Evolutionary conservation across 2,329 filamentous ascomycete genomes (phyloP).

Genomic region (Apiospora phragmitis): DNA sequence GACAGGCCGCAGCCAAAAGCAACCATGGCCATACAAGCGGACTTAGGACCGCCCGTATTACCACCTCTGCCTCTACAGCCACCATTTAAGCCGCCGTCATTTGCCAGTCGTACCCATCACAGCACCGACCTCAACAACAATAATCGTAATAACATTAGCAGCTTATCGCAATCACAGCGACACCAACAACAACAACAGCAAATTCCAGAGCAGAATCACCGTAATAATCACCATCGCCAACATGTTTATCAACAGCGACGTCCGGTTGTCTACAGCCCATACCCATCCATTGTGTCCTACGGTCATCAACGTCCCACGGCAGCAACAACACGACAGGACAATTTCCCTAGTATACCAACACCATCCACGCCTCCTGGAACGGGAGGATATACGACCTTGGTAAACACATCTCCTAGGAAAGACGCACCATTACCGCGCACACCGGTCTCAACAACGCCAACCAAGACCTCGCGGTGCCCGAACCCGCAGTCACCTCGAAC

Average conservation of each 20-base stretch:
- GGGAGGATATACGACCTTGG: neutral
- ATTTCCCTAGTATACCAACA: neutral
- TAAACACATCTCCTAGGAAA: neutral
- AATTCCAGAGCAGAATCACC: neutral
- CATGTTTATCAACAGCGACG: slow-evolving; percentile 1
- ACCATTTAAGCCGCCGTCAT: neutral
- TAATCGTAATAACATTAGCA: neutral
- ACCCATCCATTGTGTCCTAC: neutral
- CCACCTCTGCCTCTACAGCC: neutral
- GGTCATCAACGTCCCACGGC: neutral
- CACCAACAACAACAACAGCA: neutral
- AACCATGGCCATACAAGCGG: slow-evolving; percentile 1
- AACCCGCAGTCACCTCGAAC: neutral
- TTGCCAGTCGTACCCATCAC: neutral
- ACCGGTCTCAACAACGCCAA: neutral
- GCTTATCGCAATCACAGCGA: neutral
- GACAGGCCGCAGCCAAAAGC: neutral
- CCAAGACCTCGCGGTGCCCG: neutral
- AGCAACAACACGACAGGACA: neutral
- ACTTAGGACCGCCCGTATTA: neutral
- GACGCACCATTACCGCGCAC: neutral
- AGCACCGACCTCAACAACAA: neutral
- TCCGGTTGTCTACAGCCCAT: neutral
- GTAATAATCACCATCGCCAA: neutral
- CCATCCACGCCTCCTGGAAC: neutral